Base-by-base conservation (phyloP, 2,329 filamentous ascomycete genomes). In the Stemphylium beticola region DNA sequence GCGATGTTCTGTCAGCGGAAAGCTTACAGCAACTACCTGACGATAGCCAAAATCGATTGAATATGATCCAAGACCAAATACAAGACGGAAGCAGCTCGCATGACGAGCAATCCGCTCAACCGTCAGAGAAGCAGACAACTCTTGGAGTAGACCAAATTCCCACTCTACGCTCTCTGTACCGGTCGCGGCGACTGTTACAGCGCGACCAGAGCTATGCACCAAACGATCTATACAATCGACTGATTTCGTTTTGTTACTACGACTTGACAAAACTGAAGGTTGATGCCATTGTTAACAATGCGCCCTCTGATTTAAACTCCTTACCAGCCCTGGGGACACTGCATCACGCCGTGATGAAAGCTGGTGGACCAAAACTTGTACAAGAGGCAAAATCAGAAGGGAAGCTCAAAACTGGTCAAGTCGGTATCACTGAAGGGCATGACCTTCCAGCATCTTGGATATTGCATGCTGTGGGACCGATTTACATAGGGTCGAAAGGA, bases 211-310 rank as follows among this genome's bases (percentile, higher is more conserved):
- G 63, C 41, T 71, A 66, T 26, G 56, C 59, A 9, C 66, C 70
- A 3, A 73, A 70, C 18, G 66, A 69, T 51, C 20, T 50, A 1
- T 69, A 73, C 57, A 75, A 75, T 10, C 58, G 58, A 15, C 57
- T 68, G 5, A 61, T 75, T 14, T 71, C 68, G 1, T 67, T 74
- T 33, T 66, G 66, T 33, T 61, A 60, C 37, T 58, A 71, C 41
- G 69, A 75, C 26, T 45, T 76, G 6, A 74, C 71, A 0, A 62
- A 58, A n/a, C 29, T 76, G 3, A 61, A 65, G 20, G 71, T 74
- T 0, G 73, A 74, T 37, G 71, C 71, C 10, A 74, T 76, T 17
- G 67, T 76, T 10, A 74, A 71, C 37, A 70, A 66, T 37, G 65
- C 70, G 1, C 68, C 67, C 12, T 38, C 24, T 7, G 38, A 53